Evolutionary conservation across 176 grass and related monocot species (phyloP), one percentile per base, ranked within the genome.

Genomic region (Metroxylon sagu): DNA sequence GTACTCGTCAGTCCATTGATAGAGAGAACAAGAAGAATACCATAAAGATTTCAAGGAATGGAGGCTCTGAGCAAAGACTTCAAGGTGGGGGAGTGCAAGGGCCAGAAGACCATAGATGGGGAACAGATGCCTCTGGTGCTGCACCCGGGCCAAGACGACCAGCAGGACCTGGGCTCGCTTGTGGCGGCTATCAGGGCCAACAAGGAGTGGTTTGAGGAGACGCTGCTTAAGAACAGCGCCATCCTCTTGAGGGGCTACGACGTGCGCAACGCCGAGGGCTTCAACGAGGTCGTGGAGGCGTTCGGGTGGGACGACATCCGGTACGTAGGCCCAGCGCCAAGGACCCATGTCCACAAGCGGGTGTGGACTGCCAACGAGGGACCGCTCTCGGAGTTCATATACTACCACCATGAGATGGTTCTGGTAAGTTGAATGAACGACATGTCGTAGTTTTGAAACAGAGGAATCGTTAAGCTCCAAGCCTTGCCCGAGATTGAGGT

Each of bases 361-460:
- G 12, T 89, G 49, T 89, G 80, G 85, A 84, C 85, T 14, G 77
- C 85, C 56, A 84, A 84, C 73, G 85, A 89, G 65, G 80, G 85
- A 0, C 80, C 80, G 0, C 80, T 89, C 19, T 67, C 82, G 16
- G 64, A 89, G 73, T 77, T 80, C 73, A 64, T 89, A 62, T 89
- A 89, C 76, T 89, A 59, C 85, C 85, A 89, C 56, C 85, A 89
- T 29, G 85, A 83, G 85, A 62, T 61, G 58, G 68, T 70, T 29
- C 55, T 70, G 68, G 68, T 70, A 23, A 70, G 66, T 18, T 1
- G 35, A 39, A 1, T 1, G 7, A 12, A 39, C 31, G 4, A 10
- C 31, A 39, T 12, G 4, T 2, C 10, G 4, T 39, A 39, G 31
- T 2, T 39, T 39, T 39, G 31, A 39, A 39, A 39, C 31, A 31